These are phyloP conservation scores for Agroathelia rolfsii DNA, from an alignment of 1,284 basidiomycete genomes.

Conservation along the genomic window DNA sequence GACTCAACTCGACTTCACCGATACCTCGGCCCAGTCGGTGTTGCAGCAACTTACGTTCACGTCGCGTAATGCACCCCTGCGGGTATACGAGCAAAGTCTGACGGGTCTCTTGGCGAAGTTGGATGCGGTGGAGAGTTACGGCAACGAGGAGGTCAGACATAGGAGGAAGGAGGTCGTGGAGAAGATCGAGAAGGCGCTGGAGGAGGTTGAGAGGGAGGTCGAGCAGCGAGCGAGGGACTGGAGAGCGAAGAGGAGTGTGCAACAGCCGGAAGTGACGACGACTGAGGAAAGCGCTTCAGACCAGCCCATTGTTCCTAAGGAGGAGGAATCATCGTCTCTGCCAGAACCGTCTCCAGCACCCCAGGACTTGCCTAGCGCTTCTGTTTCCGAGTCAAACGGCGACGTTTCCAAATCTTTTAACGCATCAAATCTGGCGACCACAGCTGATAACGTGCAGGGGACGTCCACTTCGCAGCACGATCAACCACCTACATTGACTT, in stretches of 20 bases:
- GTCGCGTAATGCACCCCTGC: constrained; percentile 43
- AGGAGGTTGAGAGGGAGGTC: constrained; percentile 34
- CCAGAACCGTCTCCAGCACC: too few relatives aligned
- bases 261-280: constrained; percentile 1
- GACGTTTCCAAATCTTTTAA: too few relatives aligned
- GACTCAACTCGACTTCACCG: constrained; percentile 28
- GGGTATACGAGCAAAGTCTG: constrained; percentile 48
- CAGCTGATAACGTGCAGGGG: too few relatives aligned
- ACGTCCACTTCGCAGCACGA: too few relatives aligned
- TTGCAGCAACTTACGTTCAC: constrained; percentile 34
- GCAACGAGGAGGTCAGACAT: constrained; percentile 38
- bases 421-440: too few relatives aligned
- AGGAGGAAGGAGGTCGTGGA: constrained; percentile 42
- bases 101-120: constrained; percentile 40
- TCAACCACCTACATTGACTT: too few relatives aligned
- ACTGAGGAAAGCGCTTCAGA: too few relatives aligned
- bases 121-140: constrained; percentile 47
- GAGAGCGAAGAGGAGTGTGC: constrained; percentile 1
- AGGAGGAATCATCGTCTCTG: too few relatives aligned
- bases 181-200: constrained; percentile 42
- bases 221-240: constrained; percentile 21
- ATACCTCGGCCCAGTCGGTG: constrained; percentile 14
- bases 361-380: too few relatives aligned
- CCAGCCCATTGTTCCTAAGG: too few relatives aligned
- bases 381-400: too few relatives aligned